Conservation (phyloP, 2,329 filamentous ascomycete species). For the Erysiphe pulchra region DNA sequence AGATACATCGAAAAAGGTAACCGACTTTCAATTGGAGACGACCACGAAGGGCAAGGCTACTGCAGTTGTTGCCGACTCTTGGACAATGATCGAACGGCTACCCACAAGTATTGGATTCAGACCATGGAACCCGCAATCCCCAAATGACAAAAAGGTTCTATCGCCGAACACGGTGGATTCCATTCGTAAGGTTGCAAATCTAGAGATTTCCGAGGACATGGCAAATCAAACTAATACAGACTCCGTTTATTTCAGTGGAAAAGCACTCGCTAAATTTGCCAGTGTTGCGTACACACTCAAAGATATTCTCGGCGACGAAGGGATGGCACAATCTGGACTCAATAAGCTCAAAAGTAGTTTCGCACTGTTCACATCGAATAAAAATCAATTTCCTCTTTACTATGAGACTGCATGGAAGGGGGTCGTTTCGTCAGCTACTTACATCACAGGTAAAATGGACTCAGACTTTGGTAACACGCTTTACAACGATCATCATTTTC, state of each 20-base stretch:
- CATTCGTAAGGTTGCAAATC: slow-evolving; percentile 36
- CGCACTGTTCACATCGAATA: slow-evolving; percentile 37
- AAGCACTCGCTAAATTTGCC: slow-evolving; percentile 56
- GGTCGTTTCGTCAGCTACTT: slow-evolving; percentile 51
- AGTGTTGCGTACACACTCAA: slow-evolving; percentile 37
- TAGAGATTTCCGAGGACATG: slow-evolving; percentile 57
- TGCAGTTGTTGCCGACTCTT: slow-evolving; percentile 43
- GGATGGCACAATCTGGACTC: slow-evolving; percentile 30
- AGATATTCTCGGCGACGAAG: slow-evolving; percentile 32
- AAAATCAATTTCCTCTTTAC: slow-evolving; percentile 37
- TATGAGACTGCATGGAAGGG: slow-evolving; percentile 55
- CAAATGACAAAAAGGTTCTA: slow-evolving; percentile 19
- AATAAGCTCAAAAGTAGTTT: slow-evolving; percentile 39
- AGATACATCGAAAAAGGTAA: slow-evolving; percentile 22
- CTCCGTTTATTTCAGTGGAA: slow-evolving; percentile 87
- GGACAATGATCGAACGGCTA: slow-evolving; percentile 56
- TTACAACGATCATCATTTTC: slow-evolving; percentile 55
- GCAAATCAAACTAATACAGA: slow-evolving; percentile 44
- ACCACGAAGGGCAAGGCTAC: slow-evolving; percentile 66
- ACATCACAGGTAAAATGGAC: slow-evolving; percentile 38
- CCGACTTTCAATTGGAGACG: slow-evolving; percentile 38
- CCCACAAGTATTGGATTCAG: slow-evolving; percentile 51
- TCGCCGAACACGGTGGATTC: slow-evolving; percentile 26
- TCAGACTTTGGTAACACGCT: slow-evolving; percentile 76
- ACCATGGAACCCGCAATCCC: slow-evolving; percentile 41